A percentile compares a stretch with the other conserved stretches of the same genome.
Conservation (phyloP, 352 stramenopile species). For the Globisporangium nagaii region DNA sequence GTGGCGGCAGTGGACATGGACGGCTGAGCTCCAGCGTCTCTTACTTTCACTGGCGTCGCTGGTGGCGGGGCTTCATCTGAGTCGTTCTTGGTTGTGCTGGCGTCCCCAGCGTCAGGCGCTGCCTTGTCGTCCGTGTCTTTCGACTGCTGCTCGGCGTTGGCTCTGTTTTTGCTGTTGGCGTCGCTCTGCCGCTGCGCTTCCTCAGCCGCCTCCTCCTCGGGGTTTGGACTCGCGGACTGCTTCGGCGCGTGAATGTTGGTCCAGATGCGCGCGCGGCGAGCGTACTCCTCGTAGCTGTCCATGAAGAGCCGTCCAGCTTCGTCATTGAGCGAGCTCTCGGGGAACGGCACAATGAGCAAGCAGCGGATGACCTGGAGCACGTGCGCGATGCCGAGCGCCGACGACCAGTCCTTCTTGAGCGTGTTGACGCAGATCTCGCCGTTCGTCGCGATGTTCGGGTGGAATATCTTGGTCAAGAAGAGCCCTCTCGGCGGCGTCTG, state of each 20-base stretch:
- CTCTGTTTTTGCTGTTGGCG: not conserved
- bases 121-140: not conserved
- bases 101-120: not conserved
- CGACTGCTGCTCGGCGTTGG: not conserved
- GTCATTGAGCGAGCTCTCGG: slow-evolving; percentile 98
- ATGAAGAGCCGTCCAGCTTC: slow-evolving; percentile 99
- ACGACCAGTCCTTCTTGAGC: slow-evolving; percentile 98
- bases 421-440: slow-evolving; percentile 99
- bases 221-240: slow-evolving; percentile 6
- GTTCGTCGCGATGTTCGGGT: slow-evolving; percentile 97
- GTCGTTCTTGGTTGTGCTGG: not conserved
- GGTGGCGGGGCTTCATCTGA: not conserved
- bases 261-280: slow-evolving; percentile 83
- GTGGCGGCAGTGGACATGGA: not conserved
- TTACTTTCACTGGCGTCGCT: slow-evolving; percentile 5
- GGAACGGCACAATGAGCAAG: slow-evolving; percentile 99
- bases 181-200: not conserved
- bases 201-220: slow-evolving; percentile 6
- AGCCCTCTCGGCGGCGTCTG: slow-evolving; percentile 85
- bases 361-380: slow-evolving; percentile 98
- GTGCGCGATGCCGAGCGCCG: slow-evolving; percentile 92
- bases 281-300: slow-evolving; percentile 98
- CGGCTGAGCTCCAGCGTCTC: not conserved
- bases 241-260: slow-evolving; percentile 88
- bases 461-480: slow-evolving; percentile 99